Evolutionary conservation across 2,329 filamentous ascomycete species (phyloP).

Genomic region (Botrytis sinoallii): DNA sequence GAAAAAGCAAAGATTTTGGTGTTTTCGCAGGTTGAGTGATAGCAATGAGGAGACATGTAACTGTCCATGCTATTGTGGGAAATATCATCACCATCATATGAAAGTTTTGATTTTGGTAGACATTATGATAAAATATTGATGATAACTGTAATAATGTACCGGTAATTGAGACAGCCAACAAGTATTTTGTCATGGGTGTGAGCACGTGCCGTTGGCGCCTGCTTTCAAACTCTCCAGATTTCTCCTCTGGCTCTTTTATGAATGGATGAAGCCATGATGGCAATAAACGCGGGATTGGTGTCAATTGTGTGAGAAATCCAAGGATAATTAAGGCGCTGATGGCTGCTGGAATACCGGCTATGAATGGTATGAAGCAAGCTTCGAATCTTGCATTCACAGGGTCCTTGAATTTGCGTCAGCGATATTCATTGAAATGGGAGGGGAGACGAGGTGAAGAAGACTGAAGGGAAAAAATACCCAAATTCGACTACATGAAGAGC

Average conservation of each 20-base stretch:
- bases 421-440: not conserved
- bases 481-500: slow-evolving; percentile 18
- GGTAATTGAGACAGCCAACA: slow-evolving; percentile 41
- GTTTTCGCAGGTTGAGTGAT: slow-evolving; percentile 30
- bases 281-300: slow-evolving; percentile 36
- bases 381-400: slow-evolving; percentile 34
- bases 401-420: slow-evolving; percentile 27
- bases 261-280: slow-evolving; percentile 52
- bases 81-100: slow-evolving; percentile 41
- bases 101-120: slow-evolving; percentile 24
- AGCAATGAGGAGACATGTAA: slow-evolving; percentile 27
- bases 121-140: slow-evolving; percentile 36
- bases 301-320: slow-evolving; percentile 27
- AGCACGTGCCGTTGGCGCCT: slow-evolving; percentile 28
- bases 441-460: not conserved
- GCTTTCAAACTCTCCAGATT: slow-evolving; percentile 36
- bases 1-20: slow-evolving; percentile 29
- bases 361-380: slow-evolving; percentile 31
- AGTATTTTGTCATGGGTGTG: slow-evolving; percentile 36
- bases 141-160: slow-evolving; percentile 39
- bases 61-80: slow-evolving; percentile 31
- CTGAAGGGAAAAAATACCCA: slow-evolving; percentile 19
- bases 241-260: slow-evolving; percentile 43
- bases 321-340: slow-evolving; percentile 37
- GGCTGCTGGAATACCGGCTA: slow-evolving; percentile 32